phyloP scores from a whole-genome alignment of 352 stramenopile species.

The Phytopythium aichiense region DNA sequence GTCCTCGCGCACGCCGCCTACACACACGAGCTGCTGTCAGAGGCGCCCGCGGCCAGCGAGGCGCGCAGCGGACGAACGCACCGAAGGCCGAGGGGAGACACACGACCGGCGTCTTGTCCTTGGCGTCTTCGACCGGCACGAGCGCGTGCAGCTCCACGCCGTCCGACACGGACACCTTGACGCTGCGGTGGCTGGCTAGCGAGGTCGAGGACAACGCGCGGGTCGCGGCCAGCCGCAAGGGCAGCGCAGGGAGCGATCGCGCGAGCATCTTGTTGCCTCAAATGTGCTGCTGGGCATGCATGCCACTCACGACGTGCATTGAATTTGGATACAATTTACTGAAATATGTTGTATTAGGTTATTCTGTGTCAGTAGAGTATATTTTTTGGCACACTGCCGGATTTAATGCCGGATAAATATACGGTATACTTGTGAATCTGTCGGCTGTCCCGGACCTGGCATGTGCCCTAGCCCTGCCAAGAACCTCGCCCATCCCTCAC shows the following conservation, averaged over 20 bases:
- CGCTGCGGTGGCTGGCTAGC: constrained; percentile 9
- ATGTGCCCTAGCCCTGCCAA: not conserved
- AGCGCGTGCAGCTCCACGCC: constrained; percentile 47
- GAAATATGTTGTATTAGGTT: no score
- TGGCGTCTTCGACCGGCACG: constrained; percentile 7
- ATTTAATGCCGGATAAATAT: not conserved
- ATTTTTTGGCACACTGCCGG: no score
- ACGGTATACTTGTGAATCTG: not conserved
- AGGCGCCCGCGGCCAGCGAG: no score
- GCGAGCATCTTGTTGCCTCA: not conserved
- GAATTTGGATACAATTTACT: no score
- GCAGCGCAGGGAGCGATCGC: not conserved
- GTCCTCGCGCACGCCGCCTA: constrained; percentile 50
- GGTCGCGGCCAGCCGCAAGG: not conserved
- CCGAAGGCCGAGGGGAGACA: constrained; percentile 70
- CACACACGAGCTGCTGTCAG: not conserved
- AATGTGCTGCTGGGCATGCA: no score
- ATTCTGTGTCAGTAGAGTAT: no score
- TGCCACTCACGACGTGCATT: no score
- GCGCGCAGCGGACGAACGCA: constrained; percentile 8
- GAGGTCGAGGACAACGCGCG: not conserved
- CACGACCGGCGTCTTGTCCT: constrained; percentile 36
- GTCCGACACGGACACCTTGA: constrained; percentile 33
- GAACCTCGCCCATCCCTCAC: constrained; percentile 11
- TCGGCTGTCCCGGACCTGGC: not conserved